Percentiles rank a stretch among this genome's conserved stretches.
These are phyloP conservation scores for Colletotrichum spinosum DNA, from an alignment of 2,329 filamentous ascomycete genomes.

Conservation along the genomic window DNA sequence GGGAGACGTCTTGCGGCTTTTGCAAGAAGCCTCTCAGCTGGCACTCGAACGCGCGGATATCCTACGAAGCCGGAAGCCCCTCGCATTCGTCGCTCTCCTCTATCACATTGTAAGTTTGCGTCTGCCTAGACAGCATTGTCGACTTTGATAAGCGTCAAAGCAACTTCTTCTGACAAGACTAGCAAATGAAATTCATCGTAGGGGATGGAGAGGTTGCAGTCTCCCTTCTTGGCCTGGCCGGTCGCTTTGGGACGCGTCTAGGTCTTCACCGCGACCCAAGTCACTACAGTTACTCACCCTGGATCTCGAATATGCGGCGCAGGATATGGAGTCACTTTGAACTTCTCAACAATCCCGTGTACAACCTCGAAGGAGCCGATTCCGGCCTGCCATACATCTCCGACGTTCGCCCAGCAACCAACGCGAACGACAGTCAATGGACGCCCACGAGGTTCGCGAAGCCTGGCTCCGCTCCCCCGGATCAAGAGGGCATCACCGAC, in stretches of 20 bases:
- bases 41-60: conserved; percentile 31
- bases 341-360: conserved; percentile 37
- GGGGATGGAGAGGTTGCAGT: conserved; percentile 30
- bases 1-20: conserved; percentile 17
- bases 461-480: conserved; percentile 31
- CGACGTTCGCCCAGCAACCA: conserved; percentile 30
- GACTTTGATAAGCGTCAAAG: no score
- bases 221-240: conserved; percentile 26
- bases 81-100: conserved; percentile 27
- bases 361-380: conserved; percentile 38
- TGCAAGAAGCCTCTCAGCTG: conserved; percentile 27
- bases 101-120: conserved; percentile 28
- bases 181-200: conserved; percentile 33
- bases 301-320: conserved; percentile 28
- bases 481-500: conserved; percentile 38
- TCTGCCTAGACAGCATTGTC: neutral
- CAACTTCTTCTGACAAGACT: neutral
- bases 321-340: conserved; percentile 33
- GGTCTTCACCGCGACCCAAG: conserved; percentile 32
- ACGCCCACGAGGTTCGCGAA: conserved; percentile 36
- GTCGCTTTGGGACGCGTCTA: conserved; percentile 28
- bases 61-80: conserved; percentile 26
- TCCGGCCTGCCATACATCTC: conserved; percentile 34
- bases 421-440: conserved; percentile 39
- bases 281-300: conserved; percentile 32